phyloP scores from a whole-genome alignment of 2,329 filamentous ascomycete species.

The Triangularia setosa region DNA sequence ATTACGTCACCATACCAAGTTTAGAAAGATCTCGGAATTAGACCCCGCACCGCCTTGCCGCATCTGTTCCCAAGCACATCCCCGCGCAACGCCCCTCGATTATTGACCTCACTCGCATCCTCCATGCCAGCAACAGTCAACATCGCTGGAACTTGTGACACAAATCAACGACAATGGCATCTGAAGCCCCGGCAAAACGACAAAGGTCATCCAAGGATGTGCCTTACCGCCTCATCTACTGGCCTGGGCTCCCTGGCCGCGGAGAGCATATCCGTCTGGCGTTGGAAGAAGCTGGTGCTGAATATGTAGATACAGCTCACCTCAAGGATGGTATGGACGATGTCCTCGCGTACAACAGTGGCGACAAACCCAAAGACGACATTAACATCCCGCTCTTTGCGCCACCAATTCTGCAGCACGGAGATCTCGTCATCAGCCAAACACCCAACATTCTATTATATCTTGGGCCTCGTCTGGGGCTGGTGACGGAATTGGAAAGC shows the following conservation, averaged over 20 bases:
- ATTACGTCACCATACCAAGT: background rate
- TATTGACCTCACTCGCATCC: background rate
- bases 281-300: slow-evolving; percentile 63
- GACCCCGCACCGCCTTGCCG: background rate
- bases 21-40: background rate
- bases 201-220: slow-evolving; percentile 42
- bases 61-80: background rate
- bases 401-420: slow-evolving; percentile 62
- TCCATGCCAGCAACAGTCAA: background rate
- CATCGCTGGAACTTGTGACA: background rate
- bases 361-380: slow-evolving; percentile 44
- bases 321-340: slow-evolving; percentile 46
- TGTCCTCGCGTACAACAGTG: slow-evolving; percentile 47
- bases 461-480: slow-evolving; percentile 56
- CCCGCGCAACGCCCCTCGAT: background rate
- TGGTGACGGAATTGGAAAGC: slow-evolving; percentile 45
- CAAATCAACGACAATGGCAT: slow-evolving; percentile 13
- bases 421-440: slow-evolving; percentile 61
- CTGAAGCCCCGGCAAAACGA: slow-evolving; percentile 31
- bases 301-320: slow-evolving; percentile 59
- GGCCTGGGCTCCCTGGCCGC: slow-evolving; percentile 67
- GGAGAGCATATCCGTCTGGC: slow-evolving; percentile 70
- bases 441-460: slow-evolving; percentile 71
- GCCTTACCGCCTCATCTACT: slow-evolving; percentile 66
- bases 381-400: slow-evolving; percentile 63